Conservation (phyloP, 108 stramenopile species). For the Aurantiochytrium sp. region DNA sequence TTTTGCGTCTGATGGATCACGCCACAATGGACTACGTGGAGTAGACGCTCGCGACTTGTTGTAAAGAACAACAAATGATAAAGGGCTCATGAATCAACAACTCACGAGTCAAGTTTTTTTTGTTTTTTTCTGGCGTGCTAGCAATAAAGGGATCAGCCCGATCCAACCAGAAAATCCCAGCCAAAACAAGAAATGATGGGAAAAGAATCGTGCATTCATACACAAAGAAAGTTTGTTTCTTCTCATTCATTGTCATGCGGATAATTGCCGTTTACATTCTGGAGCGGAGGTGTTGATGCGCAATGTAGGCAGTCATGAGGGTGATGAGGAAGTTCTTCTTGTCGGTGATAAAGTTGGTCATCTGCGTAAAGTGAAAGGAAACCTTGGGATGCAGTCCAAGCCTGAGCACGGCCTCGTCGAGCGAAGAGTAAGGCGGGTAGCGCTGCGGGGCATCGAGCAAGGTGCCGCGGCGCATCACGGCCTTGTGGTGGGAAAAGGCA, state of each 20-base stretch:
- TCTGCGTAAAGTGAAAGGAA: neutral
- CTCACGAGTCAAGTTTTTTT: too few species aligned
- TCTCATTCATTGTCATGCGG: too few species aligned
- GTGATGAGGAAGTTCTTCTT: neutral
- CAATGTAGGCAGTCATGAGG: neutral
- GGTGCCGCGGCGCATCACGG: neutral
- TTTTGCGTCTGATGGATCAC: neutral
- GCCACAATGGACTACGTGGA: constrained; percentile 3
- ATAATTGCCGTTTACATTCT: too few species aligned
- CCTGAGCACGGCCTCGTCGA: neutral
- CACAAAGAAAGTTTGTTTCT: too few species aligned
- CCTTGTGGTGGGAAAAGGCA: neutral
- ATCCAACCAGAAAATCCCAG: too few species aligned
- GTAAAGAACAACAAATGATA: too few species aligned
- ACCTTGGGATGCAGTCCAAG: neutral
- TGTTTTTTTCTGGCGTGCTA: too few species aligned
- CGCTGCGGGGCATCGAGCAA: neutral
- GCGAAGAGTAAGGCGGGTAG: constrained; percentile 22
- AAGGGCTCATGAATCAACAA: too few species aligned
- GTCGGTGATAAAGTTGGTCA: neutral
- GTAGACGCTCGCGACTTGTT: neutral
- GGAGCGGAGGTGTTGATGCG: neutral
- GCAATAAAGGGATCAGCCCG: too few species aligned
- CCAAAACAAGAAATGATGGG: too few species aligned
- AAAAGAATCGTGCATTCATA: too few species aligned